Conservation (phyloP, 495 filamentous ascomycete genomes). For the Aspergillus wentii region DNA sequence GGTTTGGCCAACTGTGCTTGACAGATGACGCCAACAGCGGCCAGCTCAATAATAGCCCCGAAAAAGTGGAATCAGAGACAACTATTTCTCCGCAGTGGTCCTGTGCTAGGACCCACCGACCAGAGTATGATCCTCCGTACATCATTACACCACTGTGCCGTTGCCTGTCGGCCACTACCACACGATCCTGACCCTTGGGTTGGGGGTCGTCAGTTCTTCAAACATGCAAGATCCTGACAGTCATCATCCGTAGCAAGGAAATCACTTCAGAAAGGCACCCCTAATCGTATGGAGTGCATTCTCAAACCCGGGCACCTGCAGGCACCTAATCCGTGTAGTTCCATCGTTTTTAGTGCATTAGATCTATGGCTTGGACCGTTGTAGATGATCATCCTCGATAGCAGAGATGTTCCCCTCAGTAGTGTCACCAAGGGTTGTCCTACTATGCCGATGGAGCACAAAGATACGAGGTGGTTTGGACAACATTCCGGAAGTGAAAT, state of each 20-base stretch:
- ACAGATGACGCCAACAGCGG: slow-evolving; percentile 18
- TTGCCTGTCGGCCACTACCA: too few relatives aligned
- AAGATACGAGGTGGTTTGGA: slow-evolving; percentile 2
- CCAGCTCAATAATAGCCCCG: slow-evolving; percentile 12
- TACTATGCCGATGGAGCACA: neutral
- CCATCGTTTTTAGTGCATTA: too few relatives aligned
- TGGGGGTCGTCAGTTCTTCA: too few relatives aligned
- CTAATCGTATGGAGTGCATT: too few relatives aligned
- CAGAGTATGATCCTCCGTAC: too few relatives aligned
- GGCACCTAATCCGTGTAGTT: neutral
- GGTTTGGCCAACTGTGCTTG: too few relatives aligned
- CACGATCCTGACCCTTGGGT: too few relatives aligned
- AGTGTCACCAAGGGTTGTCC: neutral
- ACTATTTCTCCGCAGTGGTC: slow-evolving; percentile 16
- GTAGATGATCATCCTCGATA: slow-evolving; percentile 6
- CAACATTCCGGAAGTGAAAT: too few relatives aligned
- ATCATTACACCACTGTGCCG: too few relatives aligned
- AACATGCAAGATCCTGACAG: neutral
- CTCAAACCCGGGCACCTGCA: neutral
- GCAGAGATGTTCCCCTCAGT: slow-evolving; percentile 1
- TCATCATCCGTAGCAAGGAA: too few relatives aligned
- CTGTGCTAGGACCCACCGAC: slow-evolving; percentile 4
- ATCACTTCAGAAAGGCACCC: too few relatives aligned
- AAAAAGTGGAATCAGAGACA: slow-evolving; percentile 13
- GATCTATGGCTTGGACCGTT: too few relatives aligned